Evolutionary conservation across 2,329 filamentous ascomycete species (phyloP), one percentile per base, ranked within the genome.

Genomic region (Calycina herbarum): DNA sequence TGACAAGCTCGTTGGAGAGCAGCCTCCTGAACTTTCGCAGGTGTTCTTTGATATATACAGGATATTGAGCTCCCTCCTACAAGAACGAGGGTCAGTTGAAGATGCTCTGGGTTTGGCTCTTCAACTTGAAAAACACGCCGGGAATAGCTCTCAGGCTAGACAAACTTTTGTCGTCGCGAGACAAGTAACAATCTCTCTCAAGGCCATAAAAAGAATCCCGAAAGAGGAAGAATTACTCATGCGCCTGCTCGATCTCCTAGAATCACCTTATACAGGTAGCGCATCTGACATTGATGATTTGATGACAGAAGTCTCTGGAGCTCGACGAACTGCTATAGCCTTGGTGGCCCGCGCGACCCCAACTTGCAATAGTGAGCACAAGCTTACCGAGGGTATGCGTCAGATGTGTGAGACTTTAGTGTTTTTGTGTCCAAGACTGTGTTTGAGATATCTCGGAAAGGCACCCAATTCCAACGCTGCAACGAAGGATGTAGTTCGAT

Each of bases 391-490:
- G 62, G 71, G 73, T 1, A 64, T 77, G 31, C 73, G 61, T 64
- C 71, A 73, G 66, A 78, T 82, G n/a, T 79, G 88, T 7, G 85
- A 87, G 69, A 78, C 80, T 0, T 82, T 89, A 57, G 78, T 89
- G 29, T 79, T 85, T 35, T 82, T 85, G 63, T 83, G 86, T 66
- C 87, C 87, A 13, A 82, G 86, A 2, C 87, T 90, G 71, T 80
- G 83, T 58, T 77, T 85, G 6, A 81, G 87, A 57, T 90, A 87
- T 85, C 77, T 89, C 2, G 87, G 87, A 13, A 85, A 85, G 63
- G 77, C 82, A 1, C 85, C 86, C 0, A 78, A 78, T 4, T 80
- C 80, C 13, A 81, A 82, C 40, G 80, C 82, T 24, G 76, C 79
- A 13, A 80, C 85, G 7, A 89, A 89, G 69, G 83, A 86, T 10